Percentiles rank a stretch among this genome's conserved stretches.
phyloP scores from a whole-genome alignment of 2,329 filamentous ascomycete species.

The Ophiostoma quercus region DNA sequence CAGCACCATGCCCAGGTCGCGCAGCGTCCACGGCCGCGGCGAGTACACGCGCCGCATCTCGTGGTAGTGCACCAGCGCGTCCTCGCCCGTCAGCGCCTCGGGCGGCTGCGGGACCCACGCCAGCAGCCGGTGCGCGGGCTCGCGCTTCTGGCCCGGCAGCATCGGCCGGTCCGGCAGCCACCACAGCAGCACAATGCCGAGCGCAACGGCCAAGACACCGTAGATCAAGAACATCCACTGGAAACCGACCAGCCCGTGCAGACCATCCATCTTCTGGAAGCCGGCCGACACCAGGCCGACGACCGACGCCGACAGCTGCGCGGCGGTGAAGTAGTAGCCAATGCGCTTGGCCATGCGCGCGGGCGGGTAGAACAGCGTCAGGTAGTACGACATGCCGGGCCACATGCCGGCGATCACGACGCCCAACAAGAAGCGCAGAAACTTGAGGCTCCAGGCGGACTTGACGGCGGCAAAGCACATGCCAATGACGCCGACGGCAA shows the following conservation, averaged over 20 bases:
- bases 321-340: slow-evolving; percentile 78
- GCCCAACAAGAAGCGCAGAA: slow-evolving; percentile 79
- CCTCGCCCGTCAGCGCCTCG: slow-evolving; percentile 69
- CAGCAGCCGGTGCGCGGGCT: slow-evolving; percentile 43
- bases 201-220: slow-evolving; percentile 65
- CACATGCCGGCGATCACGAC: slow-evolving; percentile 90
- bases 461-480: slow-evolving; percentile 77
- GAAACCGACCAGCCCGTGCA: slow-evolving; percentile 70
- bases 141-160: slow-evolving; percentile 59
- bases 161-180: slow-evolving; percentile 84
- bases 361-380: slow-evolving; percentile 87
- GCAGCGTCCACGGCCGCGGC: slow-evolving; percentile 63
- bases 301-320: slow-evolving; percentile 82
- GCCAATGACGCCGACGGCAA: slow-evolving; percentile 79
- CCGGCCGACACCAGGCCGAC: slow-evolving; percentile 86
- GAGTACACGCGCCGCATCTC: slow-evolving; percentile 79
- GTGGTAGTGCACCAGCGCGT: slow-evolving; percentile 75
- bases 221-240: slow-evolving; percentile 93
- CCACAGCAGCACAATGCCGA: slow-evolving; percentile 73
- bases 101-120: slow-evolving; percentile 63
- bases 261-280: slow-evolving; percentile 85
- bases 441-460: slow-evolving; percentile 78
- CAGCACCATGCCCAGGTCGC: slow-evolving; percentile 64
- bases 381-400: slow-evolving; percentile 90
- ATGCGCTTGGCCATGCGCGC: slow-evolving; percentile 82